Evolutionary conservation across 352 stramenopile species (phyloP).

Genomic region (Phytophthora rubi): DNA sequence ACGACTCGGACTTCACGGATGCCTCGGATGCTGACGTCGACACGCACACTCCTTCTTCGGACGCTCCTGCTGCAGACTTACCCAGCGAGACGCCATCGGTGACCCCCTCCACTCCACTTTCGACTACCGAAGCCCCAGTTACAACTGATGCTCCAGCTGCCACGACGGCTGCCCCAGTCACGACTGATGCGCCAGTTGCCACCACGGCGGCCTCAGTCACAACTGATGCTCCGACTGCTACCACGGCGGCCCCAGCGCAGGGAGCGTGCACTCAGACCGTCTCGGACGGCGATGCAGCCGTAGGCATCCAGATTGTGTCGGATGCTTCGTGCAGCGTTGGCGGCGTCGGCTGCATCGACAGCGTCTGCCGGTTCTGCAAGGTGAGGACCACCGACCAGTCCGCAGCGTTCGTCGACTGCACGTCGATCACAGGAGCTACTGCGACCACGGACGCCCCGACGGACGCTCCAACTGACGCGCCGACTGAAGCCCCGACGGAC

Average conservation of each 20-base stretch:
- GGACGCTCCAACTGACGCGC: slow-evolving; percentile 13
- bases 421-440: slow-evolving; percentile 4
- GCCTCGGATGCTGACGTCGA: slow-evolving; percentile 4
- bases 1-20: slow-evolving; percentile 19
- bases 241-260: slow-evolving; percentile 1
- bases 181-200: not conserved
- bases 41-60: not conserved
- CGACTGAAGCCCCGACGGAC: slow-evolving; percentile 6
- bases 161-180: not conserved
- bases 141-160: slow-evolving; percentile 2
- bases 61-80: not conserved
- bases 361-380: slow-evolving; percentile 59
- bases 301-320: slow-evolving; percentile 46
- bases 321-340: slow-evolving; percentile 40
- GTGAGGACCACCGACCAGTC: slow-evolving; percentile 26
- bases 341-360: slow-evolving; percentile 46
- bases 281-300: slow-evolving; percentile 34
- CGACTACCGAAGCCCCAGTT: slow-evolving; percentile 3
- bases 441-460: slow-evolving; percentile 16
- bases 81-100: slow-evolving; percentile 4
- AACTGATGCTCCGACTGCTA: slow-evolving; percentile 7
- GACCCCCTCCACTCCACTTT: not conserved
- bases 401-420: slow-evolving; percentile 30
- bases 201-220: not conserved
- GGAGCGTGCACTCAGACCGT: slow-evolving; percentile 18